phyloP scores from a whole-genome alignment of 352 stramenopile genomes.

The Phytophthora megakarya region DNA sequence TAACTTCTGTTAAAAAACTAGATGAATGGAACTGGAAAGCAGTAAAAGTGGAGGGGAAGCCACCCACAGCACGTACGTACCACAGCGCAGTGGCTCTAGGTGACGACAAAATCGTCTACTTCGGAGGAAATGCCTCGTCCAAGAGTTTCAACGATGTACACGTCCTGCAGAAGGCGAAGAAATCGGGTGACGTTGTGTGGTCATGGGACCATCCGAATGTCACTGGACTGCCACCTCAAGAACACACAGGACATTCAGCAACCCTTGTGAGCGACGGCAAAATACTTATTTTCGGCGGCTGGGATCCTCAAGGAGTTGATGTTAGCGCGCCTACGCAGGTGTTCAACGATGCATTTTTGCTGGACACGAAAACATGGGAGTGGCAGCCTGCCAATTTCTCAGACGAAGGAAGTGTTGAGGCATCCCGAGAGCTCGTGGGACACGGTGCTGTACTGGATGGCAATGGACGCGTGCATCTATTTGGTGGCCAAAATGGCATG shows the following conservation, averaged over 20 bases:
- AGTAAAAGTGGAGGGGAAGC: slow-evolving; percentile 87
- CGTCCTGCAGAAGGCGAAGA: slow-evolving; percentile 78
- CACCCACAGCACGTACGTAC: slow-evolving; percentile 90
- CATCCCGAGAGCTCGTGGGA: slow-evolving; percentile 73
- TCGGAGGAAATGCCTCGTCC: slow-evolving; percentile 93
- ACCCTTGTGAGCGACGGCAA: slow-evolving; percentile 86
- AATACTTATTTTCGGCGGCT: slow-evolving; percentile 93
- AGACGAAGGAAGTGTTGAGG: slow-evolving; percentile 20
- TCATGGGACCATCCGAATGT: slow-evolving; percentile 89
- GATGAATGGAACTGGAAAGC: slow-evolving; percentile 91
- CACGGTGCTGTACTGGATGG: slow-evolving; percentile 80
- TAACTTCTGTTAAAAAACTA: slow-evolving; percentile 29
- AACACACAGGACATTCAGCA: slow-evolving; percentile 90
- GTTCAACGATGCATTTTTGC: slow-evolving; percentile 90
- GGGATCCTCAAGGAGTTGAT: slow-evolving; percentile 87
- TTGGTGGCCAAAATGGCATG: slow-evolving; percentile 83
- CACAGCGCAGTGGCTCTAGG: slow-evolving; percentile 80
- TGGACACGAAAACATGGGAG: slow-evolving; percentile 92
- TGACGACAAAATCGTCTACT: slow-evolving; percentile 86
- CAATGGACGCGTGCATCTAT: slow-evolving; percentile 77
- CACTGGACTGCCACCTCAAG: slow-evolving; percentile 67
- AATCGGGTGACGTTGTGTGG: slow-evolving; percentile 49
- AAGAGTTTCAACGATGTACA: slow-evolving; percentile 93
- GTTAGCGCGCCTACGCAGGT: slow-evolving; percentile 54
- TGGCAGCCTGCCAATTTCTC: slow-evolving; percentile 76